phyloP scores from a whole-genome alignment of 805 yeast species.

The Yarrowia sp. region DNA sequence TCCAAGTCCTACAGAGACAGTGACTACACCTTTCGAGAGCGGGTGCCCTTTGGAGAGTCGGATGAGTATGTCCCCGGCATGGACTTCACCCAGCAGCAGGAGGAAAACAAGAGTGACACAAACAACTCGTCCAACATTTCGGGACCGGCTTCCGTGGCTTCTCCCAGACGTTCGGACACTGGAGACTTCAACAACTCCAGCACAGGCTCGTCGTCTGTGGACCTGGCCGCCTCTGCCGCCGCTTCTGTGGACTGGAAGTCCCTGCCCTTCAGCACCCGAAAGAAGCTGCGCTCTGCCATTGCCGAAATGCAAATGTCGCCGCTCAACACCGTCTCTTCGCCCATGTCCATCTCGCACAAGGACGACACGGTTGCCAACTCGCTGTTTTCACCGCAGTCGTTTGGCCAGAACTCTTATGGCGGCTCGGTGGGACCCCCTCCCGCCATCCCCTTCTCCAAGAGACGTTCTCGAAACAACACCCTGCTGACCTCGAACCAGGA shows the following conservation, averaged over 20 bases:
- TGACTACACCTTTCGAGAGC: slow-evolving; percentile 32
- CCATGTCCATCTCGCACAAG: slow-evolving; percentile 28
- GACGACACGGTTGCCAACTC: slow-evolving; percentile 21
- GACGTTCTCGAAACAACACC: slow-evolving; percentile 36
- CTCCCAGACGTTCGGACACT: slow-evolving; percentile 25
- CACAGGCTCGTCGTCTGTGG: slow-evolving; percentile 27
- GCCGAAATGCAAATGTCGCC: slow-evolving; percentile 37
- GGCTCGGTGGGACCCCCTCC: slow-evolving; percentile 20
- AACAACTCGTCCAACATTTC: neutral
- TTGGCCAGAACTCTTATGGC: slow-evolving; percentile 35
- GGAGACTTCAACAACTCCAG: slow-evolving; percentile 17
- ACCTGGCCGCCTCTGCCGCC: slow-evolving; percentile 14
- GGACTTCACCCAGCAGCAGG: slow-evolving; percentile 38
- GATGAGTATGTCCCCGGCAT: slow-evolving; percentile 38
- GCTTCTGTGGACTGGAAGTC: slow-evolving; percentile 35
- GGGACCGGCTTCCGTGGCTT: neutral
- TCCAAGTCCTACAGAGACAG: slow-evolving; percentile 35
- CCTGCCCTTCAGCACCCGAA: slow-evolving; percentile 31
- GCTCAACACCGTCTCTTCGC: slow-evolving; percentile 29
- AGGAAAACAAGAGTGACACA: slow-evolving; percentile 19
- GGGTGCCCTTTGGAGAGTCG: slow-evolving; percentile 35
- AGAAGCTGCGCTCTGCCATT: slow-evolving; percentile 26
- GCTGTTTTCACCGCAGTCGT: slow-evolving; percentile 30
- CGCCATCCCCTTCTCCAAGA: slow-evolving; percentile 36
- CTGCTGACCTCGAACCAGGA: slow-evolving; percentile 15